These are phyloP conservation scores for Theobroma grandiflorum DNA, from an alignment of 441 rosid species.

Conservation along the genomic window DNA sequence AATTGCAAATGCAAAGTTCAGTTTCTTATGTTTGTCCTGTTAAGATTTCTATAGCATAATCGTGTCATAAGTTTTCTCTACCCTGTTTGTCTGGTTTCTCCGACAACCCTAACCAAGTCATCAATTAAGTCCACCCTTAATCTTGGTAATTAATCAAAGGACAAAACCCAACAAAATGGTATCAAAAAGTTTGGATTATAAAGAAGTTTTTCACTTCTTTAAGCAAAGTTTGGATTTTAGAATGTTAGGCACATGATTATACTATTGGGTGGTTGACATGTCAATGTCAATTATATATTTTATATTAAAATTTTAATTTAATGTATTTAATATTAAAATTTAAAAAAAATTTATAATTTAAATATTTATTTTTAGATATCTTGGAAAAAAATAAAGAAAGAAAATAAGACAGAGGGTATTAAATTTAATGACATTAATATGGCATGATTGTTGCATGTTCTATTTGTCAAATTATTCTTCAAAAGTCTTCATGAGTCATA, in stretches of 20 bases:
- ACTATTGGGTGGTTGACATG: constrained; percentile 31
- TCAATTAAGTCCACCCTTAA: constrained; percentile 9
- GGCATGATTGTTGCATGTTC: constrained; percentile 36
- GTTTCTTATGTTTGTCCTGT: constrained; percentile 4
- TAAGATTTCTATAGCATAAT: constrained; percentile 24
- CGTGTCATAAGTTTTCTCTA: constrained; percentile 17
- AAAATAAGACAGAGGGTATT: neutral
- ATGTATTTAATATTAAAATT: too few species aligned
- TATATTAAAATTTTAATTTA: too few species aligned
- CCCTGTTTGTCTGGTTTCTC: constrained; percentile 7
- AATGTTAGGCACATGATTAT: constrained; percentile 16
- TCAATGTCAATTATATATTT: constrained; percentile 17
- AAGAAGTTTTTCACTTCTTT: constrained; percentile 21
- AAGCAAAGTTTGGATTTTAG: neutral
- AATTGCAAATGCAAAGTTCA: neutral
- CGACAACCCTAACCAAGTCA: constrained; percentile 1
- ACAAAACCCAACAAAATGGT: neutral
- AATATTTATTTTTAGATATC: too few species aligned
- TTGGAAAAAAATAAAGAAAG: too few species aligned
- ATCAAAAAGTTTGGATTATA: constrained; percentile 25
- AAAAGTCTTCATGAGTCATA: constrained; percentile 7
- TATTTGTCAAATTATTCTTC: constrained; percentile 18
- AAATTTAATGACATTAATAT: neutral
- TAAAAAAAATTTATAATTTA: too few species aligned
- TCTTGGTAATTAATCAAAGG: neutral